Evolutionary conservation across 2,329 filamentous ascomycete genomes (phyloP).

Genomic region (Ceratocystis colombiana): DNA sequence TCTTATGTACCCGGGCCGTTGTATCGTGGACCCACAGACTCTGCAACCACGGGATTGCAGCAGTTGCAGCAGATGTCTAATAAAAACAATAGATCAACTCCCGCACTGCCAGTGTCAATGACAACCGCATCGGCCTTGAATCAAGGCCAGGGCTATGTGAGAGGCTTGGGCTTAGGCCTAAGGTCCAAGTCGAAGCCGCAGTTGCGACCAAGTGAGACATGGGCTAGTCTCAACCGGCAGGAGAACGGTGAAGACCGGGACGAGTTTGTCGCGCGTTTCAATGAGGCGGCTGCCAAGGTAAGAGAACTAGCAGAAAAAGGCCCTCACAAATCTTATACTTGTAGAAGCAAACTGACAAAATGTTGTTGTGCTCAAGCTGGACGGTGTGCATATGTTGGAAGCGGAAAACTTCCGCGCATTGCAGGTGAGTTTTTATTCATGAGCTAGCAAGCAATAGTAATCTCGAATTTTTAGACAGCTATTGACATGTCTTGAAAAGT

Average conservation of each 20-base stretch:
- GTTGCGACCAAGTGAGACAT: constrained; percentile 24
- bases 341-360: neutral
- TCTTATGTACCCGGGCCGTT: neutral
- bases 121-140: constrained; percentile 11
- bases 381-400: constrained; percentile 41
- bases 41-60: neutral
- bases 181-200: constrained; percentile 22
- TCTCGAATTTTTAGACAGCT: neutral
- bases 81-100: constrained; percentile 21
- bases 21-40: neutral
- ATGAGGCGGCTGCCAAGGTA: constrained; percentile 50
- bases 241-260: constrained; percentile 43
- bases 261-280: constrained; percentile 48
- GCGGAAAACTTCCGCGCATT: constrained; percentile 33
- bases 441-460: neutral
- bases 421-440: constrained; percentile 30
- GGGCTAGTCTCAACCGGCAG: constrained; percentile 25
- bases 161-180: constrained; percentile 13
- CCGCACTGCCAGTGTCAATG: constrained; percentile 21
- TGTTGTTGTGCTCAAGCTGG: constrained; percentile 34
- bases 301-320: constrained; percentile 8
- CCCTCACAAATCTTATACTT: neutral
- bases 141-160: neutral
- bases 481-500: constrained; percentile 27
- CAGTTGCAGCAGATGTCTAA: constrained; percentile 7